Conservation (phyloP, 768 basidiomycete species). For the Lentinula aciculospora region DNA sequence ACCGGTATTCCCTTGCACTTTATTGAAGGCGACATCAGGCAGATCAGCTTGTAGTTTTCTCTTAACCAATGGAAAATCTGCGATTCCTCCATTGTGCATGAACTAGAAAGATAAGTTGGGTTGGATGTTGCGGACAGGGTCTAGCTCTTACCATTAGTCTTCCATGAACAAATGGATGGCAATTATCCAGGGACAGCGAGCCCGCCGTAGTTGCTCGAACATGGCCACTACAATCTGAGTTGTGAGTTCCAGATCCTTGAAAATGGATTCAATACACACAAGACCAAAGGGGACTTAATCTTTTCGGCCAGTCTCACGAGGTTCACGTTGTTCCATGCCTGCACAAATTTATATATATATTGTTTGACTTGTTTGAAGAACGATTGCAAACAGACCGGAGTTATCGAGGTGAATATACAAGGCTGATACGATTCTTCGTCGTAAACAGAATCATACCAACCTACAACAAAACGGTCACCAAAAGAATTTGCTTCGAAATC, state of each 20-base stretch:
- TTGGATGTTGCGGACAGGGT: background rate
- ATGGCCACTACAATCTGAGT: constrained; percentile 53
- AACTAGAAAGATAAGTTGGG: constrained; percentile 44
- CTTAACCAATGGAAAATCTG: constrained; percentile 78
- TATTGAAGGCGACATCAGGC: constrained; percentile 79
- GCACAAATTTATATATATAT: too few species aligned
- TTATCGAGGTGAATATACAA: constrained; percentile 93
- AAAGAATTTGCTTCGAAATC: background rate
- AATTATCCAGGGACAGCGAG: constrained; percentile 87
- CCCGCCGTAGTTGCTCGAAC: constrained; percentile 93
- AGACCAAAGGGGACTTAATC: constrained; percentile 93
- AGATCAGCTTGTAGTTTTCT: constrained; percentile 70
- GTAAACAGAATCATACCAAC: constrained; percentile 89
- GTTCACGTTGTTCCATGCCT: constrained; percentile 90
- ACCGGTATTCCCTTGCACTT: constrained; percentile 93
- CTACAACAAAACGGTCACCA: constrained; percentile 27
- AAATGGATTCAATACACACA: constrained; percentile 43
- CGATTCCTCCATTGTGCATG: constrained; percentile 97
- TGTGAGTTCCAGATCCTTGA: background rate
- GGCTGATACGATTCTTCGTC: constrained; percentile 83
- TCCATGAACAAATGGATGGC: constrained; percentile 90
- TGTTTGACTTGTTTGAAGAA: too few species aligned
- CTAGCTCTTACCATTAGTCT: constrained; percentile 72
- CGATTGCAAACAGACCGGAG: constrained; percentile 54
- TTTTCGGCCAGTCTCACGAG: constrained; percentile 93